Evolutionary conservation across 2,329 filamentous ascomycete species (phyloP), one percentile per base, ranked within the genome.

Genomic region (Ascochyta pisi): DNA sequence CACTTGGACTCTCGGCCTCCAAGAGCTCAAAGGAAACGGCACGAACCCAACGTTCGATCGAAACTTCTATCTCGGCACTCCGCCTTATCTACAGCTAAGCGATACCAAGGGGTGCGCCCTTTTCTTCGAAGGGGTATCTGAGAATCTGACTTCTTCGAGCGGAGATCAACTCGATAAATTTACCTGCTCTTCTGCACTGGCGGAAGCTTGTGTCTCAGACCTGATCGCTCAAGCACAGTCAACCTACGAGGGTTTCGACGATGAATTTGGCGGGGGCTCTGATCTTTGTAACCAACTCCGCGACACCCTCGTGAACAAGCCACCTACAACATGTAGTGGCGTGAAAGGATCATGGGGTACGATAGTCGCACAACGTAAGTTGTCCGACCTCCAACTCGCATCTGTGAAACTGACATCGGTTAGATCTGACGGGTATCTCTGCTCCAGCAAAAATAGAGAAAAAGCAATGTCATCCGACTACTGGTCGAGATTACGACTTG

Each of bases 31-130:
- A n/a, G 23, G 22, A n/a, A 26, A 6, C 24, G 24, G 24, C 8
- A 37, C 33, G 6, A 7, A 44, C 7, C 39, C 23, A 22, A 31
- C 33, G 4, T 55, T 41, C n/a, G 54, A 57, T 34, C 54, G 42
- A 9, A 57, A 52, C 29, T 57, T 27, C 43, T 52, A 46, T 44
- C 54, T 57, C n/a, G 54, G 54, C 7, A 47, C 48, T 16, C 54
- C 54, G 1, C 22, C 34, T 10, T 57, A 48, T 13, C 2, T 52
- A 19, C 13, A 53, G 6, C 42, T 53, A 8, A 43, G 37, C 24
- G 34, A 38, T 16, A 43, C 42, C 8, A 34, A 19, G 29, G 48
- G 48, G 9, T 57, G 54, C 23, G 54, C 54, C 22, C 41, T 57
- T 22, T 52, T 57, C 41, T 57, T 57, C 31, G 49, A 51, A 15